Conservation (phyloP, 2,329 filamentous ascomycete species). For the Colletotrichum gloeosporioides region DNA sequence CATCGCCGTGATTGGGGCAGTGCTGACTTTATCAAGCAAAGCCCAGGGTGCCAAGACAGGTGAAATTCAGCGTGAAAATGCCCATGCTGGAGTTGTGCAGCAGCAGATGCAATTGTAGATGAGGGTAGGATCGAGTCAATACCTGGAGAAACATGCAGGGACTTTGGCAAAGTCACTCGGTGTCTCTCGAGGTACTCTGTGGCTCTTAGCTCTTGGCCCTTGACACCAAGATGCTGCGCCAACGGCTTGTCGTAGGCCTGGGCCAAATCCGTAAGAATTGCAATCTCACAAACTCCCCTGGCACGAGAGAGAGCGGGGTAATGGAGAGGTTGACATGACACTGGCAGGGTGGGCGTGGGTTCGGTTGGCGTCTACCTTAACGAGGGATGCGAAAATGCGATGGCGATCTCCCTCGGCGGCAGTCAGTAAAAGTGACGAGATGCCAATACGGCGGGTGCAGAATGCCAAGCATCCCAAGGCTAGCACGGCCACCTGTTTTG, state of each 20-base stretch:
- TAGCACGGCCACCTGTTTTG: neutral
- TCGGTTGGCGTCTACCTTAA: neutral
- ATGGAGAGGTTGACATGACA: neutral
- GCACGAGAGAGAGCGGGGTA: neutral
- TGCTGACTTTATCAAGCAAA: neutral
- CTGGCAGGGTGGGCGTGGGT: neutral
- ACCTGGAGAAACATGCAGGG: neutral
- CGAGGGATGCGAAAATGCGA: neutral
- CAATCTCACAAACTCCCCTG: neutral
- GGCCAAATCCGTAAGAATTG: neutral
- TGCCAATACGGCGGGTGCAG: neutral
- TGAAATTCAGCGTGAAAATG: neutral
- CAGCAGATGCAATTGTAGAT: neutral
- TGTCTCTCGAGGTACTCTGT: neutral
- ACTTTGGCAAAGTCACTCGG: conserved; percentile 5
- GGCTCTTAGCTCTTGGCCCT: neutral
- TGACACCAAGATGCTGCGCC: neutral
- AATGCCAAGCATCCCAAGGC: conserved; percentile 9
- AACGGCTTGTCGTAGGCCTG: neutral
- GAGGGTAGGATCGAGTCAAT: neutral
- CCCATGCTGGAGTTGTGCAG: neutral
- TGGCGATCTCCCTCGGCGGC: neutral
- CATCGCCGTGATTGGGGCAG: neutral
- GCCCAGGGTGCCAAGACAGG: neutral
- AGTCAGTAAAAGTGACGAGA: neutral